Conservation (phyloP, 129 eudicot genomes). For the Centaurea solstitialis region DNA sequence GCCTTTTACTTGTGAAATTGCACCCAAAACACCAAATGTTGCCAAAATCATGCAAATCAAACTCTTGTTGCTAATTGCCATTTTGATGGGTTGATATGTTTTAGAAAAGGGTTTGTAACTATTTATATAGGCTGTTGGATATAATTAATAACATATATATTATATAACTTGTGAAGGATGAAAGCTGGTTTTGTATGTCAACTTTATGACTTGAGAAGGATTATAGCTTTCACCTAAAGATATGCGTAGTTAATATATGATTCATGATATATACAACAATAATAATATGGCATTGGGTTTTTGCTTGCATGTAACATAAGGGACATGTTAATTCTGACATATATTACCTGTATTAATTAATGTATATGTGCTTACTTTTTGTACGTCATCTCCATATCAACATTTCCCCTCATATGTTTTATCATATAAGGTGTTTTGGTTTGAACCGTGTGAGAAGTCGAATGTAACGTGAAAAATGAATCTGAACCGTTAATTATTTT, state of each 20-base stretch:
- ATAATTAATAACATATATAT: no score
- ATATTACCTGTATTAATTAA: not conserved
- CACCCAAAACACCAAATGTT: constrained; percentile 21
- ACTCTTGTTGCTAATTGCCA: constrained; percentile 7
- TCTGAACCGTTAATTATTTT: no score
- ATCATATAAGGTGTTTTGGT: no score
- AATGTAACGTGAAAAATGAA: no score
- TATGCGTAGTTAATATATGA: no score
- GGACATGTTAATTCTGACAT: constrained; percentile 4
- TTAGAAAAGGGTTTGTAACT: not conserved
- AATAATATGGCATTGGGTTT: no score
- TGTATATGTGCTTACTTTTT: not conserved
- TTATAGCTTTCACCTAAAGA: constrained; percentile 24
- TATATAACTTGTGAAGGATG: not conserved
- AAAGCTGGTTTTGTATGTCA: constrained; percentile 6
- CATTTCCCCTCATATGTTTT: no score
- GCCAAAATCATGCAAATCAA: constrained; percentile 3
- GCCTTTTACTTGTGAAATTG: constrained; percentile 24
- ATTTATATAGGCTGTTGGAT: constrained; percentile 2
- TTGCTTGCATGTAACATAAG: constrained; percentile 14
- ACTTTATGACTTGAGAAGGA: constrained; percentile 21
- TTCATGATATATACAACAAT: no score
- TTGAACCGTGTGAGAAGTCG: no score
- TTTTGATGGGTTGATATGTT: constrained; percentile 2
- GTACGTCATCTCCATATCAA: no score